Base-by-base conservation (phyloP, 225 moss, liverwort and hornwort genomes). In the Sphagnum tenellum region DNA sequence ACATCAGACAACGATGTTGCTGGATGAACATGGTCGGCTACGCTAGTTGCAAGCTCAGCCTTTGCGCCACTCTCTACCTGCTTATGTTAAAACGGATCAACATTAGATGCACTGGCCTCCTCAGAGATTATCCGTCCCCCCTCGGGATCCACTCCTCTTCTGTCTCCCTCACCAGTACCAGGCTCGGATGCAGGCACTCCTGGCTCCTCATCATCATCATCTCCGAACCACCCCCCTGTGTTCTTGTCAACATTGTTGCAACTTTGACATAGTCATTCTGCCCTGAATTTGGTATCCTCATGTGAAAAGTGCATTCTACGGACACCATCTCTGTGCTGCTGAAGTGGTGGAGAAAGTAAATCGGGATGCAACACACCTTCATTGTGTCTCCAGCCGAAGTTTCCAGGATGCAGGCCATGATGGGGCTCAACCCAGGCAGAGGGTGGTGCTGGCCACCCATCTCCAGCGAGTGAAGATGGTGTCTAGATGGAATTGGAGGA, bases 221-320 rank as follows among this genome's bases (percentile, higher is more conserved):
- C 12, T 50, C 49, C 63, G 12, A 63, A 9, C 63, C 63, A 63
- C 48, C 63, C 63, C 14, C 63, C 63, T n/a, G 63, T 63, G 44
- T 11, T 49, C 9, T 7, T 50, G 50, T n/a, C n/a, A 12, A 63
- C 11, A 4, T 12, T n/a, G 29, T 7, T n/a, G 8, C 9, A 5
- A 13, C 12, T 4, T 14, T 50, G 9, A 9, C 52, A 52, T 0
- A 52, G 52, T 52, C 0, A 9, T 52, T 9, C 7, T 6, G 0
- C 9, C 52, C 52, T 5, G 52, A 52, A 29, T 29, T 29, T 29
- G 29, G 29, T 29, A 29, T 29, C 29, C 0, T 29, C 29, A 29
- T 29, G 29, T 29, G 52, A 9, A 9, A 5, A 52, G 9, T 6
- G 7, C 6, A 52, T 6, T 52, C 9, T 9, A 52, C 2, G 7